Conservation (phyloP, 768 basidiomycete species). For the Scleroderma bovista region DNA sequence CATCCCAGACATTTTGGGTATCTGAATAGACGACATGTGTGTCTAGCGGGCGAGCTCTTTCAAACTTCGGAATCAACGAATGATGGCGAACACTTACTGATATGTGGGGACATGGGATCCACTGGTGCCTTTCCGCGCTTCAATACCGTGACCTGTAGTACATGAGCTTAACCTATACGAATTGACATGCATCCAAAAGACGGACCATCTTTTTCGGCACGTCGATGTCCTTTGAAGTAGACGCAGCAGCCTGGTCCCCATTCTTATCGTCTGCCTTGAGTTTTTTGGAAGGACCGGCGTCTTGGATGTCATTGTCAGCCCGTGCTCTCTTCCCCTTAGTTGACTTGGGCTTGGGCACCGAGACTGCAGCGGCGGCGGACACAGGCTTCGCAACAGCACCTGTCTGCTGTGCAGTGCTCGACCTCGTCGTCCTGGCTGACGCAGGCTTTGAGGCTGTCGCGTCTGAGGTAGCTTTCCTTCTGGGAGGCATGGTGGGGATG, state of each 20-base stretch:
- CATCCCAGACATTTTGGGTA: conserved; percentile 45
- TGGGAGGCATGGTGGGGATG: conserved; percentile 35
- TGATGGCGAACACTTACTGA: conserved; percentile 34
- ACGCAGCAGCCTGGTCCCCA: conserved; percentile 16
- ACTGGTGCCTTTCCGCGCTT: conserved; percentile 55
- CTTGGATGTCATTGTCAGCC: conserved; percentile 9
- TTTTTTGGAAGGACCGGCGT: conserved; percentile 10
- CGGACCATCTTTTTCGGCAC: conserved; percentile 39
- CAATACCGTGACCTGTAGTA: conserved; percentile 39
- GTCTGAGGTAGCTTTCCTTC: conserved; percentile 35
- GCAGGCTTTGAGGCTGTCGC: conserved; percentile 20
- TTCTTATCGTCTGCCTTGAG: conserved; percentile 15
- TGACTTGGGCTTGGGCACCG: conserved; percentile 23
- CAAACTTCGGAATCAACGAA: neutral
- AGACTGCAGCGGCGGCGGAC: conserved; percentile 13
- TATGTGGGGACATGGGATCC: conserved; percentile 40
- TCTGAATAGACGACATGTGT: conserved; percentile 48
- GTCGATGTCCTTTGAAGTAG: conserved; percentile 19
- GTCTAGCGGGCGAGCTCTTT: conserved; percentile 22
- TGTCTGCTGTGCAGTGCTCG: conserved; percentile 25
- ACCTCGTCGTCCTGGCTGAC: conserved; percentile 27
- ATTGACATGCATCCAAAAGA: neutral
- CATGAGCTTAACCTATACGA: conserved; percentile 1
- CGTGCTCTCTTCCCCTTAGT: conserved; percentile 20
- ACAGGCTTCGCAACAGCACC: conserved; percentile 16